A percentile compares a stretch with the other conserved stretches of the same genome.
phyloP scores from a whole-genome alignment of 176 grass and related monocot species.

The Rhynchospora breviuscula region DNA sequence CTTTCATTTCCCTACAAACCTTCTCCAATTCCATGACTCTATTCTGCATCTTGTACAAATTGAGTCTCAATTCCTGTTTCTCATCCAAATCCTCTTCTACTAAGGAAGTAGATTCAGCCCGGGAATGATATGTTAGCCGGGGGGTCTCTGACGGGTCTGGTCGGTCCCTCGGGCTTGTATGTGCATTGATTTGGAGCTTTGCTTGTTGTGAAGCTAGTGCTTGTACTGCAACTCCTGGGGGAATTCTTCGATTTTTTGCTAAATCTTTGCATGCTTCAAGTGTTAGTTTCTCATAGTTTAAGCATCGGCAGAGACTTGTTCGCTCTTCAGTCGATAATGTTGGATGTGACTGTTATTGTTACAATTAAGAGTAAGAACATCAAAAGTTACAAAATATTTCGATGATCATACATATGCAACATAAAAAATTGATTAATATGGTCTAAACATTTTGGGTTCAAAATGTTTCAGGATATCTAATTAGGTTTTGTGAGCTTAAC shows the following conservation, averaged over 20 bases:
- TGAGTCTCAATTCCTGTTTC: constrained; percentile 56
- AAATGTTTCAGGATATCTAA: not conserved
- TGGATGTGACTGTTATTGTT: constrained; percentile 46
- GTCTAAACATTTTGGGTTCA: not conserved
- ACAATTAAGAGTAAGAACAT: not conserved
- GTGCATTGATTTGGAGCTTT: constrained; percentile 36
- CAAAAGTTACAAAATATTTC: no score
- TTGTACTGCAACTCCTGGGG: constrained; percentile 65
- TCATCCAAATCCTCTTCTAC: constrained; percentile 34
- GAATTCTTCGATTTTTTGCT: constrained; percentile 71
- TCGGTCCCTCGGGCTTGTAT: not conserved
- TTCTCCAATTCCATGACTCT: constrained; percentile 82
- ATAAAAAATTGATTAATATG: not conserved
- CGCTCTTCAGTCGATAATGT: constrained; percentile 50
- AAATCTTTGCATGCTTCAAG: constrained; percentile 89
- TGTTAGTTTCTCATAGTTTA: constrained; percentile 92
- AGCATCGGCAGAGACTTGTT: constrained; percentile 61
- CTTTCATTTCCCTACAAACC: constrained; percentile 71
- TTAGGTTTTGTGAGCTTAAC: not conserved
- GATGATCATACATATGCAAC: not conserved
- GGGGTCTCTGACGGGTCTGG: constrained; percentile 30
- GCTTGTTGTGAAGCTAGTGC: constrained; percentile 61
- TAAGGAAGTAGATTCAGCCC: not conserved
- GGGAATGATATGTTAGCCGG: constrained; percentile 3
- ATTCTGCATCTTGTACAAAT: constrained; percentile 65